Evolutionary conservation across 108 stramenopile species (phyloP), one percentile per base, ranked within the genome.

Genomic region (Skeletonema tropicum): DNA sequence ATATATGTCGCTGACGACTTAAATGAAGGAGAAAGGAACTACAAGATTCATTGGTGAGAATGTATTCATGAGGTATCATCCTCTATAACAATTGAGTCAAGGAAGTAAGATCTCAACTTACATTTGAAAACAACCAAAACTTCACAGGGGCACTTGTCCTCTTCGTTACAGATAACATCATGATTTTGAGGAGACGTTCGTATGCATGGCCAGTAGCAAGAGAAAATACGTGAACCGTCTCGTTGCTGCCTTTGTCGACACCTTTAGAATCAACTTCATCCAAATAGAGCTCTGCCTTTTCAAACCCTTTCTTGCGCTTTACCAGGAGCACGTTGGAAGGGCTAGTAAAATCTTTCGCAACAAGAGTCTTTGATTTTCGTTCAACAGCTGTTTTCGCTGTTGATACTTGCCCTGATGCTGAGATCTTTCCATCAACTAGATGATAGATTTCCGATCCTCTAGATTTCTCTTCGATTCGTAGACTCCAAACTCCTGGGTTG

Each of bases 51-150:
- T 45, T 35, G 15, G 19, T 11, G 19, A 48, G 57, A 26, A 17
- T 12, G 35, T 5, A 30, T 32, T n/a, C 19, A 5, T n/a, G 60
- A 52, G 38, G 9, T 29, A 19, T 19, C 21, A 30, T 23, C 11
- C 25, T 36, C 29, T 58, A n/a, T 3, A 39, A 39, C 14, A 29
- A 29, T 64, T n/a, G 33, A 32, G 12, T 64, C n/a, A 3, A 36
- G n/a, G 35, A 31, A 10, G 12, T 26, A 32, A 31, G 23, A 88
- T 42, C 62, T 85, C 87, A 45, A 57, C 77, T 78, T 25, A 78
- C 77, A 76, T 99, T 99, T 75, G 98, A 98, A 73, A 99, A 92
- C 17, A 99, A 76, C 98, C 98, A 99, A 83, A 99, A 99, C 76
- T 98, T 98, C 35, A 99, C 98, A 66, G 91, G 96, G 17, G 94